Base-by-base conservation (phyloP, 2,329 filamentous ascomycete species). In the Penicillium sp. region DNA sequence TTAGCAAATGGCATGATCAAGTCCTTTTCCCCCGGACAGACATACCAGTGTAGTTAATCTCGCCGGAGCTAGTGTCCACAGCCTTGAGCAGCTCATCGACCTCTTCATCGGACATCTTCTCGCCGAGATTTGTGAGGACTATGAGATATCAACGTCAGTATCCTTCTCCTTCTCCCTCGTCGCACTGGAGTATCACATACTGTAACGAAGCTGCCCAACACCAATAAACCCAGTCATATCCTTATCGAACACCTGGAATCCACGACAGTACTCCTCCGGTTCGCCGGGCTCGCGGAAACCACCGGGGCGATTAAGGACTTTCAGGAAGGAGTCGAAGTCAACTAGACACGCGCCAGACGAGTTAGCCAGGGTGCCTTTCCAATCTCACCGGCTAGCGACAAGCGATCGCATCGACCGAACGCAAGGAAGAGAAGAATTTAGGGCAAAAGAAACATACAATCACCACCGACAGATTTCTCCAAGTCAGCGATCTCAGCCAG, bases 41-140 rank as follows among this genome's bases (percentile, higher is more conserved):
- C 84, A 57, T 78, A 93, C 89, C 90, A 59, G 87, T 91, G 74
- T 99, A 99, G 78, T 97, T 95, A 73, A 99, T 89, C 81, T 97
- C 91, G 62, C 92, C 91, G 48, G 87, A 92, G 75, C 87, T 93
- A 54, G 91, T 95, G 71, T 99, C 93, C 58, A 97, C 92, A 0
- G 91, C 90, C 84, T 97, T 99, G 72, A 99, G 84, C 68, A 99
- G 81, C 80, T 99, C 93, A 72, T 97, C 92, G 41, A 99, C 93
- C 79, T 99, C 93, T 57, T 97, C 93, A 65, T 99, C 92, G 54
- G 87, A 89, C 90, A 99, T 96, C 81, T 97, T 97, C 85, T 99
- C 93, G 65, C 93, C 93, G 64, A 99, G 76, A 71, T 97, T 97
- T 49, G 93, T 99, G 66, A 99, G 76, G 70, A 99, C 92, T 79